Evolutionary conservation across 352 stramenopile genomes (phyloP).

Genomic region (Globisporangium canariense): DNA sequence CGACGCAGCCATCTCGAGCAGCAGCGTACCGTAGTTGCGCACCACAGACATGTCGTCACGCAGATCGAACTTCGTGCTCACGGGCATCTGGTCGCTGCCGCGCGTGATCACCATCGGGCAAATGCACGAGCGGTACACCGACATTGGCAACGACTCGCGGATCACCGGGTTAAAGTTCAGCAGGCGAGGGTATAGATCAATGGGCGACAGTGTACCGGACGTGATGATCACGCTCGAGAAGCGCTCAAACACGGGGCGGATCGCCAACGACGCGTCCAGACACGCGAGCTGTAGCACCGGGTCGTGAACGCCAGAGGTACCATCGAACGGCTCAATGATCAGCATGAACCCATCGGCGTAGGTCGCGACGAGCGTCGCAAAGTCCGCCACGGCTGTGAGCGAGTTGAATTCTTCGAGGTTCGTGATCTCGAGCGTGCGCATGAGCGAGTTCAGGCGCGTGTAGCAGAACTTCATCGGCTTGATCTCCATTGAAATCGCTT

Average conservation of each 20-base stretch:
- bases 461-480: constrained; percentile 98
- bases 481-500: constrained; percentile 93
- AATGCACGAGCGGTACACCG: constrained; percentile 97
- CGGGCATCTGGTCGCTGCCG: constrained; percentile 94
- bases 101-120: constrained; percentile 97
- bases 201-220: constrained; percentile 96
- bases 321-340: constrained; percentile 95
- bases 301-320: constrained; percentile 71
- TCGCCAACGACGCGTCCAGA: constrained; percentile 96
- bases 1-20: constrained; percentile 92
- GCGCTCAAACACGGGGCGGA: constrained; percentile 97
- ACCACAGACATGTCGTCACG: constrained; percentile 90
- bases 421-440: constrained; percentile 95
- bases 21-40: constrained; percentile 94
- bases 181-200: constrained; percentile 98
- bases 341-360: constrained; percentile 98
- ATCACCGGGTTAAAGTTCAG: constrained; percentile 98
- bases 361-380: constrained; percentile 95
- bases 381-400: constrained; percentile 95
- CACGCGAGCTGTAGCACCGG: constrained; percentile 93
- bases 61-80: constrained; percentile 94
- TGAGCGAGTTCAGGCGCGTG: constrained; percentile 94
- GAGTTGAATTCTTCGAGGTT: constrained; percentile 97
- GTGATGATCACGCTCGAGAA: constrained; percentile 89
- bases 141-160: constrained; percentile 96